Conservation (phyloP, 2,329 filamentous ascomycete species). For the Curvularia spicifera region DNA sequence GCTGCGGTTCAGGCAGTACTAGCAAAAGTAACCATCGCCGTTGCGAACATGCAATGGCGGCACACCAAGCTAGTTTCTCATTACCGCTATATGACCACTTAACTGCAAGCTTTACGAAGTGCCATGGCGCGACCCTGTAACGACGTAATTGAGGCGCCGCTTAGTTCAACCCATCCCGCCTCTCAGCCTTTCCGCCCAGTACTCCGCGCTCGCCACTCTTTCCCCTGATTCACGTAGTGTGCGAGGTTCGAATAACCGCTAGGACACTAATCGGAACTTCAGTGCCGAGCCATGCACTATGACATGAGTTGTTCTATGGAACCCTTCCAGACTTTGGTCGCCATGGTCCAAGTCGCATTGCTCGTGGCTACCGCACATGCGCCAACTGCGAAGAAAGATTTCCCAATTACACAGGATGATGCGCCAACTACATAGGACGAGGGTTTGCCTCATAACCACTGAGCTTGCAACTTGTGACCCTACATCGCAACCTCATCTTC, state of each 20-base stretch:
- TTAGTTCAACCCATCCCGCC: neutral
- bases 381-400: no score
- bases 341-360: slow-evolving; percentile 7
- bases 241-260: neutral
- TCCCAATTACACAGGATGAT: slow-evolving; percentile 2
- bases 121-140: slow-evolving; percentile 4
- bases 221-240: slow-evolving; percentile 1
- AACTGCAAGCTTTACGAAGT: slow-evolving; percentile 7
- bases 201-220: slow-evolving; percentile 4
- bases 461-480: neutral
- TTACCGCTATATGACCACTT: neutral
- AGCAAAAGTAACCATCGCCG: neutral
- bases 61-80: slow-evolving; percentile 2
- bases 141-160: slow-evolving; percentile 6
- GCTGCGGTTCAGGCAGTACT: neutral
- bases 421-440: slow-evolving; percentile 5
- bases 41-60: slow-evolving; percentile 3
- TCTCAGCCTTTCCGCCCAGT: slow-evolving; percentile 1
- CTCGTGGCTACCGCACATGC: neutral
- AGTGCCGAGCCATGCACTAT: slow-evolving; percentile 12
- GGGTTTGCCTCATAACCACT: neutral
- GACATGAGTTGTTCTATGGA: slow-evolving; percentile 1
- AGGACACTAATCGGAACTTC: slow-evolving; percentile 8
- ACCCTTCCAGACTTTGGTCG: slow-evolving; percentile 1
- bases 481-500: neutral